A percentile compares a stretch with the other conserved stretches of the same genome.
Conservation (phyloP, 2,329 filamentous ascomycete genomes). For the Talaromyces sp. region DNA sequence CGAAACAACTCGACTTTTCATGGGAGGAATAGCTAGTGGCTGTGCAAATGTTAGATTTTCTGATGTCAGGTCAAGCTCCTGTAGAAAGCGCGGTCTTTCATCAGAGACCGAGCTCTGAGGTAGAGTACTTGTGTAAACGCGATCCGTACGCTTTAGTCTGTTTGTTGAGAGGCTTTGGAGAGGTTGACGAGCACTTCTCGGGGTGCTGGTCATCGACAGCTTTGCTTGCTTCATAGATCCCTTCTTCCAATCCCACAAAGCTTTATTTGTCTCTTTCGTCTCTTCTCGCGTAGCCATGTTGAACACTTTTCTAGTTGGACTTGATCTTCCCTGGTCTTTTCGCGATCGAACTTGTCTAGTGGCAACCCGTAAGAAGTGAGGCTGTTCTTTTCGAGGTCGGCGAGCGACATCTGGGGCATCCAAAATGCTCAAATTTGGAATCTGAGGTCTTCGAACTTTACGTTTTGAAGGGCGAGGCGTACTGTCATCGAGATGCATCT, state of each 20-base stretch:
- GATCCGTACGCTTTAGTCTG: constrained; percentile 13
- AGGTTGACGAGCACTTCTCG: constrained; percentile 23
- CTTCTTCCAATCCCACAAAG: constrained; percentile 51
- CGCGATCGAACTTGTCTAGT: constrained; percentile 50
- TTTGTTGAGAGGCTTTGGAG: constrained; percentile 25
- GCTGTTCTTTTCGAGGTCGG: constrained; percentile 33
- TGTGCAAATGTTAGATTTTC: constrained; percentile 11
- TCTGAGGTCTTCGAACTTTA: constrained; percentile 23
- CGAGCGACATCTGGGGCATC: constrained; percentile 45
- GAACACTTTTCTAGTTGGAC: constrained; percentile 52
- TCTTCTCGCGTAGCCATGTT: constrained; percentile 52
- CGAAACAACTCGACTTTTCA: background rate
- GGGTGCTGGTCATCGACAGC: constrained; percentile 20
- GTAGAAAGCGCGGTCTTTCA: background rate
- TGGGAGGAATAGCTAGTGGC: background rate
- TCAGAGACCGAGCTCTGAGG: background rate
- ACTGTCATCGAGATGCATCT: constrained; percentile 37
- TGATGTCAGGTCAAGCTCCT: background rate
- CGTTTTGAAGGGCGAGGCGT: constrained; percentile 25
- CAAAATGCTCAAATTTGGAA: constrained; percentile 47
- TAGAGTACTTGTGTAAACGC: background rate
- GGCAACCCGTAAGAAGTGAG: constrained; percentile 57
- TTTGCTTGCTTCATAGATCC: constrained; percentile 40
- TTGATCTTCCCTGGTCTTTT: constrained; percentile 50
- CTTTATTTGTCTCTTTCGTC: constrained; percentile 52